A percentile compares a stretch with the other conserved stretches of the same genome.
These are phyloP conservation scores for Kalanchoe fedtschenkoi DNA, from an alignment of 164 flowering plant species.

Conservation along the genomic window DNA sequence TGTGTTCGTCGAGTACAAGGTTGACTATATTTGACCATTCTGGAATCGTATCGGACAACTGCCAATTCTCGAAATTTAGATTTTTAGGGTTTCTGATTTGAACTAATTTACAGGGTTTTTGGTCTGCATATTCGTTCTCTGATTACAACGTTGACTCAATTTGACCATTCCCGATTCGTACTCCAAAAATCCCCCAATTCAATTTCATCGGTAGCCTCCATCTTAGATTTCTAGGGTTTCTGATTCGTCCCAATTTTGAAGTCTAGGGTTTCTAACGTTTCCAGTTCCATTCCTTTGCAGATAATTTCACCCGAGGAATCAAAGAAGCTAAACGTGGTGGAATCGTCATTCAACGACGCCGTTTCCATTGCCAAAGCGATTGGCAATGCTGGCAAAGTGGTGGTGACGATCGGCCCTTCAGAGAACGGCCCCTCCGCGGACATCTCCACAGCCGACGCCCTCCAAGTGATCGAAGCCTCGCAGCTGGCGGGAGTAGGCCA, in stretches of 20 bases:
- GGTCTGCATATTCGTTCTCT: too few relatives aligned
- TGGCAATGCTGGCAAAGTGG: conserved; percentile 86
- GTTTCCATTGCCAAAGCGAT: conserved; percentile 84
- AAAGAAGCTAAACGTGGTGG: conserved; percentile 72
- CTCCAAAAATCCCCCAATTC: too few relatives aligned
- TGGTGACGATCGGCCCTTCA: conserved; percentile 67
- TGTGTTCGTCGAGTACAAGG: too few relatives aligned
- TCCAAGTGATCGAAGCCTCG: conserved; percentile 65
- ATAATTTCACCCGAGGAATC: conserved; percentile 64
- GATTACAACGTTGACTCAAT: too few relatives aligned
- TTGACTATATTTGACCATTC: neutral
- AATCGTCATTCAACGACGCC: conserved; percentile 46
- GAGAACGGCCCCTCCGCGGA: conserved; percentile 60
- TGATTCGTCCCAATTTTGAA: neutral
- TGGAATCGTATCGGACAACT: too few relatives aligned
- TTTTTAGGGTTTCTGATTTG: too few relatives aligned
- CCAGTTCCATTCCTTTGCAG: conserved; percentile 23
- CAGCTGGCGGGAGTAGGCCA: conserved; percentile 77
- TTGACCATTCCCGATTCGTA: too few relatives aligned
- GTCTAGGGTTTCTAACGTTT: neutral
- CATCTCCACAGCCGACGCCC: conserved; percentile 57
- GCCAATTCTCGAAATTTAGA: too few relatives aligned
- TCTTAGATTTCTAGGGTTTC: too few relatives aligned
- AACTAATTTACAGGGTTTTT: too few relatives aligned
- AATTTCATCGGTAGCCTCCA: too few relatives aligned